Conservation (phyloP, 2,329 filamentous ascomycete genomes). For the Fusarium albidum region DNA sequence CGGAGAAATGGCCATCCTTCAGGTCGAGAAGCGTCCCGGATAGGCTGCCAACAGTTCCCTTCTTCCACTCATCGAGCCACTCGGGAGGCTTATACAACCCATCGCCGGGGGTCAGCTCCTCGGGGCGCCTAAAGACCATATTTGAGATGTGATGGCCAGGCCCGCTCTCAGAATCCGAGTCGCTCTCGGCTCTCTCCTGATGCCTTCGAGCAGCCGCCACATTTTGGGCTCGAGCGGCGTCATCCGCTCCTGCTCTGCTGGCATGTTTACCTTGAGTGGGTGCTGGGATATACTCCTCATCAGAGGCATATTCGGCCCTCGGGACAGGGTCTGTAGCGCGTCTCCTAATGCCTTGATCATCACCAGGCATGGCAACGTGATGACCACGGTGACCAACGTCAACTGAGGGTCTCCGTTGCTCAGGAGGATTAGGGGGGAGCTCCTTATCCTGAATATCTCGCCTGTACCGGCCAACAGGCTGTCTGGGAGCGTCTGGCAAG, state of each 20-base stretch:
- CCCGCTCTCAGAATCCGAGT: slow-evolving; percentile 41
- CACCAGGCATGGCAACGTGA: slow-evolving; percentile 28
- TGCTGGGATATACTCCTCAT: slow-evolving; percentile 41
- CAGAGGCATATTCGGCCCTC: slow-evolving; percentile 36
- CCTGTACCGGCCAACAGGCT: slow-evolving; percentile 39
- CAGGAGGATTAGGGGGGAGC: slow-evolving; percentile 42
- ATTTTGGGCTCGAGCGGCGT: slow-evolving; percentile 21
- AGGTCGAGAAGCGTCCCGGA: slow-evolving; percentile 68
- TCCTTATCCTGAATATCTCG: slow-evolving; percentile 41
- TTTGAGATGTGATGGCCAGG: slow-evolving; percentile 51
- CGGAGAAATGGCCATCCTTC: slow-evolving; percentile 47
- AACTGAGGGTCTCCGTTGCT: slow-evolving; percentile 21
- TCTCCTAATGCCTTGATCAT: slow-evolving; percentile 37
- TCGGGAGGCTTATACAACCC: slow-evolving; percentile 66
- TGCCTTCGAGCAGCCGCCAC: slow-evolving; percentile 29
- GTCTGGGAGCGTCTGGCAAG: slow-evolving; percentile 24
- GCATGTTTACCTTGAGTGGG: slow-evolving; percentile 33
- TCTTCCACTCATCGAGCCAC: slow-evolving; percentile 78
- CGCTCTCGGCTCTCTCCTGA: slow-evolving; percentile 43
- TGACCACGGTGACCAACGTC: slow-evolving; percentile 19
- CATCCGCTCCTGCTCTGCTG: slow-evolving; percentile 14
- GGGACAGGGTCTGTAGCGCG: slow-evolving; percentile 44
- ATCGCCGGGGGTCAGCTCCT: slow-evolving; percentile 56
- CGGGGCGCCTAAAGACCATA: slow-evolving; percentile 52
- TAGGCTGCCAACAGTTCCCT: slow-evolving; percentile 69